Conservation (phyloP, 2,329 filamentous ascomycete genomes). For the Neoascochyta sp. region DNA sequence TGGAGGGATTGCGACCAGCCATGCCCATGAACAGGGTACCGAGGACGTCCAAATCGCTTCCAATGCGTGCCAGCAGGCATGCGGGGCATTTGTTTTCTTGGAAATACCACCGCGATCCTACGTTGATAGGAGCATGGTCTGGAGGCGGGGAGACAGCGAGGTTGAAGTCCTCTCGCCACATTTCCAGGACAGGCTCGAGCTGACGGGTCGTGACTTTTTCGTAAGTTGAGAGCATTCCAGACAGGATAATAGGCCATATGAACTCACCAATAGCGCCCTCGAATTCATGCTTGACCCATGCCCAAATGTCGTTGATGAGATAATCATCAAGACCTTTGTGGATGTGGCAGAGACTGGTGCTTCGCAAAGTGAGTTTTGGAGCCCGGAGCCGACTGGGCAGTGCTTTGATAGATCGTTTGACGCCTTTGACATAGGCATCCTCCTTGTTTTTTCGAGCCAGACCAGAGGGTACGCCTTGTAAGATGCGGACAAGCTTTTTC, state of each 20-base stretch:
- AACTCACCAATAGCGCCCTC: slow-evolving; percentile 21
- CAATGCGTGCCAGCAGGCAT: slow-evolving; percentile 31
- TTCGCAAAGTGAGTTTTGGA: slow-evolving; percentile 9
- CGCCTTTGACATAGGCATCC: slow-evolving; percentile 5
- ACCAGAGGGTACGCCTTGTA: slow-evolving; percentile 10
- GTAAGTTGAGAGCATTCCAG: slow-evolving; percentile 8
- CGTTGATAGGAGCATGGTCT: slow-evolving; percentile 13
- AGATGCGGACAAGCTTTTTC: slow-evolving; percentile 19
- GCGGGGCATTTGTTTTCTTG: slow-evolving; percentile 24
- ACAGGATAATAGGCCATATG: slow-evolving; percentile 25
- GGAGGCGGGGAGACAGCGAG: slow-evolving; percentile 12
- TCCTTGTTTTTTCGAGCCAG: slow-evolving; percentile 2
- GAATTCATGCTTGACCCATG: slow-evolving; percentile 22
- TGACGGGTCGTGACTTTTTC: slow-evolving; percentile 19
- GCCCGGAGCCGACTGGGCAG: slow-evolving; percentile 23
- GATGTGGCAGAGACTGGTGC: slow-evolving; percentile 17
- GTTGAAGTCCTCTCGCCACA: slow-evolving; percentile 22
- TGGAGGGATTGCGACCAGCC: slow-evolving; percentile 13
- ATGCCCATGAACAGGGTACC: slow-evolving; percentile 27
- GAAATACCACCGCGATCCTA: slow-evolving; percentile 16
- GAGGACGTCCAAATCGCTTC: slow-evolving; percentile 18
- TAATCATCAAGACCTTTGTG: slow-evolving; percentile 22
- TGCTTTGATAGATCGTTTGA: slow-evolving; percentile 13
- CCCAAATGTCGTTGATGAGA: slow-evolving; percentile 22
- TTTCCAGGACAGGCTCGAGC: slow-evolving; percentile 27